Evolutionary conservation across 2,329 filamentous ascomycete genomes (phyloP), one percentile per base, ranked within the genome.

Genomic region (Pseudogymnoascus destructans): DNA sequence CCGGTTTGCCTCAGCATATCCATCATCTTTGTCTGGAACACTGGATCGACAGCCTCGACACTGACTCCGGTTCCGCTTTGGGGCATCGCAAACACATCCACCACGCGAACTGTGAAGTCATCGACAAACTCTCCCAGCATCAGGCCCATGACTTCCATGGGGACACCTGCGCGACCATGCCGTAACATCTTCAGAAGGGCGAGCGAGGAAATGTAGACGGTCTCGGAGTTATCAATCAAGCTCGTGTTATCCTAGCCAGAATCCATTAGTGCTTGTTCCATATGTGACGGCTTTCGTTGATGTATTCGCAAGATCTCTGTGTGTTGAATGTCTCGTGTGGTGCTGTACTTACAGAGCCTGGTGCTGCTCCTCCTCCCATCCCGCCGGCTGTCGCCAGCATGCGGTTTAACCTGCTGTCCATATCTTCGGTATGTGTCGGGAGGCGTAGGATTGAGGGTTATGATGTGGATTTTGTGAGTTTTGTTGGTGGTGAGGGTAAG

Each of bases 1-100:
- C 93, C 93, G 60, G 93, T 98, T 78, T 98, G 93, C 69, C 88
- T 81, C 71, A 98, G 78, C 93, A 98, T 97, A 72, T 98, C 93
- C 93, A 98, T 98, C 93, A 98, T 98, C 80, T 96, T 98, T 69
- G 90, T 96, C 77, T 98, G 93, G 73, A 98, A 98, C 32, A 98
- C 93, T 8, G 91, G 90, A 71, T 98, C 93, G 63, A 98, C 93
- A 57, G 93, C 95, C 74, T 98, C 93, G 68, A 98, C 93, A 73
- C 89, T 95, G 66, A 98, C 93, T 66, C 93, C 93, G 1, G 93
- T 98, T 74, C 93, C 93, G 66, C 91, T 96, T 72, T 98, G 93
- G 17, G 93, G 93, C 93, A 98, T 98, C 61, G 93, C 93, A 73
- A 98, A 98, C 25, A 98, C 93, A 73, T 98, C 93, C 65, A 97